Percentiles rank a stretch among this genome's conserved stretches.
Evolutionary conservation across 1,284 basidiomycete genomes (phyloP).

Genomic region (Ustilago crameri): DNA sequence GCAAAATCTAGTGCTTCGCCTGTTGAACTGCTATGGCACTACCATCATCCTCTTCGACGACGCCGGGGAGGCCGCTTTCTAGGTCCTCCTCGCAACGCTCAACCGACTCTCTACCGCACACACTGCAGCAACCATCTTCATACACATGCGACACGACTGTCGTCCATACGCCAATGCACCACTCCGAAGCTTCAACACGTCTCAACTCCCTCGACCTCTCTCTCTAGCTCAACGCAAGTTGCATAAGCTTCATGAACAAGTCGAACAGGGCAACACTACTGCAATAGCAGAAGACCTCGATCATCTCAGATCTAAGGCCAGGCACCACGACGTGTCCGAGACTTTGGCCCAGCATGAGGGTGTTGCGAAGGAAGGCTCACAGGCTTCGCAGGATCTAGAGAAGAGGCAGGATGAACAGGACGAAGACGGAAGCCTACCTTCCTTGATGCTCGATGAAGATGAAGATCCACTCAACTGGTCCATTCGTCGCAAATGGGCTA

Average conservation of each 20-base stretch:
- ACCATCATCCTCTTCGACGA: too few relatives aligned
- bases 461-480: slow-evolving; percentile 42
- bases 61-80: too few relatives aligned
- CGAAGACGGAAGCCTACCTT: slow-evolving; percentile 8
- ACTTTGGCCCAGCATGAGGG: too few relatives aligned
- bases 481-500: slow-evolving; percentile 31
- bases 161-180: slow-evolving; percentile 9
- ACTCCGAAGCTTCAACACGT: slow-evolving; percentile 24
- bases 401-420: too few relatives aligned
- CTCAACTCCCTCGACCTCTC: slow-evolving; percentile 35
- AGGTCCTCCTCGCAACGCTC: too few relatives aligned
- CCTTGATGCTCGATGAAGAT: slow-evolving; percentile 26
- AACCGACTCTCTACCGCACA: too few relatives aligned
- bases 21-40: too few relatives aligned
- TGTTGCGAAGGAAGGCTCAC: too few relatives aligned
- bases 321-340: slow-evolving; percentile 9
- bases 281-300: slow-evolving; percentile 37
- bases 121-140: not conserved
- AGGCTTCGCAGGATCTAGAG: too few relatives aligned
- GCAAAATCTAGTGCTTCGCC: too few relatives aligned
- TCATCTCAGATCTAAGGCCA: slow-evolving; percentile 14
- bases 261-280: slow-evolving; percentile 33
- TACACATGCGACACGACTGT: not conserved
- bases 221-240: slow-evolving; percentile 15
- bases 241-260: slow-evolving; percentile 17